Base-by-base conservation (phyloP, 192 early-diverging fungal genomes). In the Backusella tuberculispora region DNA sequence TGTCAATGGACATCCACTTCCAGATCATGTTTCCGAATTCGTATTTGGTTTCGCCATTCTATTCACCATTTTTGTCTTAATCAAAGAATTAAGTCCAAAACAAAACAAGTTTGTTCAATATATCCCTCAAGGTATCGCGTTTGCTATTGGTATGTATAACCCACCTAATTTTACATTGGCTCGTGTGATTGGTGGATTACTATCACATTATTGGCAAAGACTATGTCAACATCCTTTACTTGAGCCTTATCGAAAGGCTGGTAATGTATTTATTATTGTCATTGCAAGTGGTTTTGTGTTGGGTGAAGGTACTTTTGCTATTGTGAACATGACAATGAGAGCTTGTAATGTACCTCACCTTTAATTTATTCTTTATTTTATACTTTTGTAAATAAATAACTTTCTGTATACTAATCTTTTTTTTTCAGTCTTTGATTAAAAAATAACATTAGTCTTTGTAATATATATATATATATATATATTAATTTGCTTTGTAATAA, bases 71-170 rank as follows among this genome's bases (percentile, higher is more conserved):
- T 70, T 78, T 10, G 75, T 78, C 0, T 29, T 80, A 10, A 68
- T 82, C n/a, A 76, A 81, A 37, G 77, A 74, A 2, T 69, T 44
- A 15, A 29, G 29, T 0, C 24, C 19, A 6, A 60, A 60, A 21
- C 66, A 68, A 6, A 76, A 76, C 17, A 42, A 46, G 63, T 89
- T 88, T 89, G 46, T 77, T 8, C 48, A 64, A 6, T 89, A 79
- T 37, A 83, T 90, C 71, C 92, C 92, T 6, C 89, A 88, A 63
- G 92, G 92, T 0, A 92, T 93, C 38, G 90, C 92, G 13, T 93
- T 93, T 85, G 90, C 92, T 8, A 91, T 93, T 50, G 92, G 92
- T n/a, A 93, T 93, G 69, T 93, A 92, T 80, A 93, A 93, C 76
- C 83, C 91, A 6, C 92, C 92, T 9, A 90, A 89, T 60, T 93